These are phyloP conservation scores for Irpex sp. DNA, from an alignment of 1,284 basidiomycete species.

Conservation along the genomic window DNA sequence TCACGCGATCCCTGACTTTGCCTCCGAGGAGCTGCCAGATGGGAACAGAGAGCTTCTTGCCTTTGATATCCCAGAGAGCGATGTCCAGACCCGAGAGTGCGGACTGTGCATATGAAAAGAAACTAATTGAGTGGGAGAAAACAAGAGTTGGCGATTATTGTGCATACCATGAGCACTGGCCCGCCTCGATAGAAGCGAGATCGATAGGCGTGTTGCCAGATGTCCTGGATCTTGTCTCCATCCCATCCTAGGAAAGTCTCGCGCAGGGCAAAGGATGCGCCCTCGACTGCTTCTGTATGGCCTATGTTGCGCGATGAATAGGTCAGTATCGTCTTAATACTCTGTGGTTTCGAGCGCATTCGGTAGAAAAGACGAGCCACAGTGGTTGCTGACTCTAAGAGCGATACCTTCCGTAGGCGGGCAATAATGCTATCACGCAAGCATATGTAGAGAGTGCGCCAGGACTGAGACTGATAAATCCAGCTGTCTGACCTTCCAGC, in stretches of 20 bases:
- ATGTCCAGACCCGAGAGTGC: constrained; percentile 56
- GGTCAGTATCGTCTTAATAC: no score
- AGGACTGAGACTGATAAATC: no score
- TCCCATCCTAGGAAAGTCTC: constrained; percentile 66
- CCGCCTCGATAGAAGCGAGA: constrained; percentile 74
- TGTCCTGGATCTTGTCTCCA: constrained; percentile 70
- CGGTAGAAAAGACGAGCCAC: not conserved
- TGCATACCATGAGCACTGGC: constrained; percentile 63
- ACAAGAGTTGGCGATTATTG: not conserved
- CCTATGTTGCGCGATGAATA: constrained; percentile 19
- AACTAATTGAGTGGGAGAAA: not conserved
- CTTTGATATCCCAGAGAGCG: constrained; percentile 74
- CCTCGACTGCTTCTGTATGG: constrained; percentile 77
- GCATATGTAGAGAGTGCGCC: not conserved
- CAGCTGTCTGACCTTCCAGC: constrained; percentile 40
- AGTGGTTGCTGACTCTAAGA: not conserved
- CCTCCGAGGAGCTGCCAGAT: constrained; percentile 76
- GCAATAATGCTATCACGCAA: not conserved
- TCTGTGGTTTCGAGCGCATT: not conserved
- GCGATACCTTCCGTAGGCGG: not conserved
- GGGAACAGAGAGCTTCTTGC: constrained; percentile 73
- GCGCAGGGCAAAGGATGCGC: constrained; percentile 59
- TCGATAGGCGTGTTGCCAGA: constrained; percentile 65
- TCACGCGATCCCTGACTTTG: constrained; percentile 57
- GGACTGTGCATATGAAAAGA: constrained; percentile 28